Evolutionary conservation across 192 early-diverging fungal species (phyloP), one percentile per base, ranked within the genome.

Genomic region (Funneliformis geosporum): DNA sequence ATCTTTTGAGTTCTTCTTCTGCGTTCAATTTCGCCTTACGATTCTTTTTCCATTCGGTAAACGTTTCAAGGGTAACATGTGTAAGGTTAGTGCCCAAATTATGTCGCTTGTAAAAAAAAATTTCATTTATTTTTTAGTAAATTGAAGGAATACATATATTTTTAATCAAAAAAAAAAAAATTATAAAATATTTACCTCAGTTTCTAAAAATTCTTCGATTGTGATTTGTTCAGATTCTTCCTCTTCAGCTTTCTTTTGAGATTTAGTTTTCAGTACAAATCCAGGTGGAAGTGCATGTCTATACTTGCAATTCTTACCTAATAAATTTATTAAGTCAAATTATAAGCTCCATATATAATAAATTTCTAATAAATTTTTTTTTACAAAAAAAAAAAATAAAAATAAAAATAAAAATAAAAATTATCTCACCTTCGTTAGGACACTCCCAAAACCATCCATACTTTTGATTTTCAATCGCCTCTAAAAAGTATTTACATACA

Each of bases 361-460:
- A 8, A 44, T 23, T 38, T 27, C 25, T 55, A 33, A 55, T 59
- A 64, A 38, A 44, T 40, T 25, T 33, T 72, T 44, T 71, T 55
- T 8, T n/a, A 55, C 8, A 43, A 44, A 21, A 47, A 74, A 27
- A 73, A 73, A 74, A 40, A 60, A 9, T 16, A 55, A 55, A 55
- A 14, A n/a, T n/a, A n/a, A n/a, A n/a, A n/a, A n/a, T n/a, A n/a
- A n/a, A n/a, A n/a, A n/a, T n/a, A n/a, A n/a, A n/a, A n/a, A n/a
- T n/a, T n/a, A 55, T 33, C 83, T 85, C 87, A 84, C 94, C 94
- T 79, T 96, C 96, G 80, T 96, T 97, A 46, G 98, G 98, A 83
- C 98, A 99, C 75, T 96, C 96, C 98, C 98, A 99, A 90, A 99
- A 99, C 98, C 97, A 98, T 69, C 96, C 97, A 86, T 98, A 99